phyloP scores from a whole-genome alignment of 2,329 filamentous ascomycete genomes.

The Diaporthe helianthi region DNA sequence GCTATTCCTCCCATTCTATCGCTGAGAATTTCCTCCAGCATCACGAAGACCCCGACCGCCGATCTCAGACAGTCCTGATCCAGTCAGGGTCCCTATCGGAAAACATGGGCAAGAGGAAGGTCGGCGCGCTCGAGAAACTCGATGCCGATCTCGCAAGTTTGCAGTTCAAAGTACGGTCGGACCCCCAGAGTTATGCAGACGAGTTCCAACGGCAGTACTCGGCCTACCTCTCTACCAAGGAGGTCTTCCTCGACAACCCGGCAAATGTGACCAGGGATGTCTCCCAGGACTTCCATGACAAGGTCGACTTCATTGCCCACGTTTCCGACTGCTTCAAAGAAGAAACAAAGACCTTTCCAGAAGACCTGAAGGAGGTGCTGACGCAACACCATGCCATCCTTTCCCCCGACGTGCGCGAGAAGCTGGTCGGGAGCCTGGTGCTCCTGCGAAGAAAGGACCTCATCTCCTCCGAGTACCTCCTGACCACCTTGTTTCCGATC shows the following conservation, averaged over 20 bases:
- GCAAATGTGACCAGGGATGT: constrained; percentile 78
- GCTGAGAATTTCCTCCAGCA: constrained; percentile 7
- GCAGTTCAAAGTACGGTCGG: constrained; percentile 88
- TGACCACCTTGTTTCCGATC: constrained; percentile 94
- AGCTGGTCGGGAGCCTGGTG: constrained; percentile 90
- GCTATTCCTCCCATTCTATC: background rate
- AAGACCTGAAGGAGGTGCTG: constrained; percentile 82
- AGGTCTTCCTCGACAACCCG: constrained; percentile 89
- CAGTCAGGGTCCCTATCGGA: constrained; percentile 37
- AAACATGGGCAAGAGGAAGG: constrained; percentile 83
- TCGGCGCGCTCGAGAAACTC: constrained; percentile 92
- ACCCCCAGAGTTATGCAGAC: constrained; percentile 84
- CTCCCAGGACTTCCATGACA: constrained; percentile 83
- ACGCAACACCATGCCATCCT: constrained; percentile 82
- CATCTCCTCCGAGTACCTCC: constrained; percentile 81
- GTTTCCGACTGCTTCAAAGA: constrained; percentile 92
- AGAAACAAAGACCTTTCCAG: constrained; percentile 77
- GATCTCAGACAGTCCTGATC: background rate
- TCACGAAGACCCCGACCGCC: background rate
- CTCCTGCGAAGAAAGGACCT: constrained; percentile 90
- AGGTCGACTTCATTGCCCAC: constrained; percentile 93
- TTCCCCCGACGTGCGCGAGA: constrained; percentile 86
- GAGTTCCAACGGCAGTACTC: constrained; percentile 89
- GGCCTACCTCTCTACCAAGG: constrained; percentile 89
- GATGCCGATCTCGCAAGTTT: constrained; percentile 90